These are phyloP conservation scores for Ophiostoma australiae DNA, from an alignment of 2,329 filamentous ascomycete genomes.

Conservation along the genomic window DNA sequence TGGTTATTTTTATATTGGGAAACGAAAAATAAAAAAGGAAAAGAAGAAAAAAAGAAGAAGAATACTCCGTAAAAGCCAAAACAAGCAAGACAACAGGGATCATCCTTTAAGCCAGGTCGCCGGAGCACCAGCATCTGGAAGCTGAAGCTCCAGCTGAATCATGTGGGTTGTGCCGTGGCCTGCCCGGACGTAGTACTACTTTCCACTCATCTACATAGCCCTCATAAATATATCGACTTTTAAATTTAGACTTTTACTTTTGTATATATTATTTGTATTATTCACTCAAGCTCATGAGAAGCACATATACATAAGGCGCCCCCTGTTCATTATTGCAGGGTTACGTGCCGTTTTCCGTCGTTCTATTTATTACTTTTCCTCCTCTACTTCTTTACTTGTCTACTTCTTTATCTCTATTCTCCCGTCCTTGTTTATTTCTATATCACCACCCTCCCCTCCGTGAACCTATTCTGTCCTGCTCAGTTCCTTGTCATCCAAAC, in stretches of 20 bases:
- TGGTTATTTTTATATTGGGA: not conserved
- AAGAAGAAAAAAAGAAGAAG: not conserved
- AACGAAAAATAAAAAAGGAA: not conserved
- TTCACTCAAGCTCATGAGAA: not conserved
- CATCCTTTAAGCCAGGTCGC: not conserved
- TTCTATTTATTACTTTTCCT: not conserved
- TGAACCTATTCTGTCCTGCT: not conserved
- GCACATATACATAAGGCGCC: not conserved
- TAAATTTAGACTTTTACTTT: not conserved
- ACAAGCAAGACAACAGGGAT: not conserved
- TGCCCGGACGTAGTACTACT: not conserved
- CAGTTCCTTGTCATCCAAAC: not conserved
- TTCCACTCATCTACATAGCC: not conserved
- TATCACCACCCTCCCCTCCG: conserved; percentile 3
- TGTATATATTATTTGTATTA: not conserved
- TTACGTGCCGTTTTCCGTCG: not conserved
- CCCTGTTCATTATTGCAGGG: not conserved
- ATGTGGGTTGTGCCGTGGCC: not conserved
- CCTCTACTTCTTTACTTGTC: too few relatives aligned
- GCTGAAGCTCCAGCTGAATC: not conserved
- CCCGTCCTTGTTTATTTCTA: not conserved
- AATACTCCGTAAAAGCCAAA: not conserved
- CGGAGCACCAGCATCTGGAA: not conserved
- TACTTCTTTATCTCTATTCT: not conserved
- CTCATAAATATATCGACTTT: not conserved